Conservation (phyloP, 345 rosid species). For the Durio zibethinus region DNA sequence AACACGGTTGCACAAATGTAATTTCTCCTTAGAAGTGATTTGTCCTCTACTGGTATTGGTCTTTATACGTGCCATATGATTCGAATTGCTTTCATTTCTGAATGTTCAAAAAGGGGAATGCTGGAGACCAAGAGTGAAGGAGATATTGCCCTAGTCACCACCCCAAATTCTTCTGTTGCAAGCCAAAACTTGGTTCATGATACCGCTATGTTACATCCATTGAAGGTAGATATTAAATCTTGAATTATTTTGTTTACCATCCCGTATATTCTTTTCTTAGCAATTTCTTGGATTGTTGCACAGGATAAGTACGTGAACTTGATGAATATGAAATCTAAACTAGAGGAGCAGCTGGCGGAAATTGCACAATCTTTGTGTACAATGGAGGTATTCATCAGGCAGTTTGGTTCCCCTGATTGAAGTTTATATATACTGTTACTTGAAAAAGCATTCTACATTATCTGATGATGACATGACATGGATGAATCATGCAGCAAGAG, state of each 20-base stretch:
- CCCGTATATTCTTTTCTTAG: background rate
- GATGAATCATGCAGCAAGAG: slow-evolving; percentile 45
- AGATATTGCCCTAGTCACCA: slow-evolving; percentile 29
- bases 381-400: slow-evolving; percentile 47
- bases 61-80: background rate
- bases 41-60: background rate
- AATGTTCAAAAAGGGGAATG: slow-evolving; percentile 32
- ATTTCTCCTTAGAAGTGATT: background rate
- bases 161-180: slow-evolving; percentile 39
- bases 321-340: slow-evolving; percentile 49
- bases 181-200: slow-evolving; percentile 41
- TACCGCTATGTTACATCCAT: slow-evolving; percentile 29
- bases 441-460: background rate
- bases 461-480: background rate
- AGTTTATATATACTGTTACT: background rate
- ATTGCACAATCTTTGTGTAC: slow-evolving; percentile 40
- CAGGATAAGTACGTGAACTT: slow-evolving; percentile 59
- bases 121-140: slow-evolving; percentile 43
- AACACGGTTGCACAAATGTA: background rate
- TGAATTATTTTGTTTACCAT: background rate
- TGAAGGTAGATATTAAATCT: slow-evolving; percentile 44
- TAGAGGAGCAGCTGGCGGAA: slow-evolving; percentile 55
- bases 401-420: background rate
- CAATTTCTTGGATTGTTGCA: slow-evolving; percentile 10
- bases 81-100: background rate